Base-by-base conservation (phyloP, 2,329 filamentous ascomycete genomes). In the Fusarium sp. region DNA sequence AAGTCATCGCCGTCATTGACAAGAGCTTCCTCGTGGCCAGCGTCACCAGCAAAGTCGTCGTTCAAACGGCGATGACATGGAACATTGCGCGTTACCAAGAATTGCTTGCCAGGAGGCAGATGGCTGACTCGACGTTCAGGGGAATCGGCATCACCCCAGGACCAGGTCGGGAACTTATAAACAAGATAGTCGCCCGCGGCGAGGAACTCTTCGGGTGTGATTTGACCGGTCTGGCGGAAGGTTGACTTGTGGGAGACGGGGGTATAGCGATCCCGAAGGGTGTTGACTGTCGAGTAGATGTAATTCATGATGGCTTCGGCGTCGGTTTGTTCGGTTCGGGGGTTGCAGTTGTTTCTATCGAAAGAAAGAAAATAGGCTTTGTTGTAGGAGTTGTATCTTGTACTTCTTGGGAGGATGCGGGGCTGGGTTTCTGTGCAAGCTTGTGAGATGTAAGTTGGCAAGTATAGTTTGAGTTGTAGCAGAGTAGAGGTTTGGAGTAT, bases 81-180 rank as follows among this genome's bases (percentile, higher is more conserved):
- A 41, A 99, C 94, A 62, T 96, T 95, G 63, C 95, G 91, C 13
- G 96, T 98, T 43, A 98, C 92, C 39, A 99, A 88, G 77, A 94
- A 99, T 86, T 99, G 96, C 83, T 98, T 99, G 53, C 92, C 93
- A 0, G 90, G 82, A 1, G 96, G 96, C 6, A 99, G 89, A 78
- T 97, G 93, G 70, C 85, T 84, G 58, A 93, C 92, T 69, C 94
- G 91, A 79, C 93, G 93, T 66, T 88, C 86, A 3, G 90, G 88
- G n/a, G 90, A 89, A 58, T 95, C 92, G 72, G 95, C 94, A 75
- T 96, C 93, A 71, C 92, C 90, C 96, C 96, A 99, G 51, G 93
- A 92, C 96, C 96, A 99, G 62, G 95, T 97, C 11, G 95, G 96
- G 82, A 99, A 99, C 84, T 98, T 98, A 89, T 97, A 97, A 77